phyloP scores from a whole-genome alignment of 2,329 filamentous ascomycete genomes.

The Nemania abortiva region DNA sequence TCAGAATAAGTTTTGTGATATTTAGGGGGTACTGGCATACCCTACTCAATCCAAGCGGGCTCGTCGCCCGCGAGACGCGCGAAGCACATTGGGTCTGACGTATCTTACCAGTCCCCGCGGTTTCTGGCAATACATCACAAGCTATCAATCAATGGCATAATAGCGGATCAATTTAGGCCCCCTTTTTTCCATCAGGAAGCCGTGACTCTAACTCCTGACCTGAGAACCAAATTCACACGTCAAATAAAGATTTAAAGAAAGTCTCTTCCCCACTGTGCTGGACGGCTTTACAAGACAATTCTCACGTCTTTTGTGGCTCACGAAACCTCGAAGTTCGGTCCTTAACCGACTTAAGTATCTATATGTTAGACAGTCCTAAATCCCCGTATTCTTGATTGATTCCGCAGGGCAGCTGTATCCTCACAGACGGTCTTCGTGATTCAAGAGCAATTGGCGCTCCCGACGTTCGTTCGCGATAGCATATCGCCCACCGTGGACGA shows the following conservation, averaged over 20 bases:
- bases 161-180: background rate
- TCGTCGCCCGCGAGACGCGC: slow-evolving; percentile 15
- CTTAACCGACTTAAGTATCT: too few relatives aligned
- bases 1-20: slow-evolving; percentile 36
- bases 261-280: background rate
- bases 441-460: too few relatives aligned
- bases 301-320: too few relatives aligned
- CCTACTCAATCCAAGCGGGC: slow-evolving; percentile 25
- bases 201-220: background rate
- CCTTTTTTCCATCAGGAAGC: background rate
- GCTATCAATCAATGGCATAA: background rate
- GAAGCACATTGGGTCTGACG: background rate
- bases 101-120: background rate
- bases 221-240: background rate
- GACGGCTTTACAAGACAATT: background rate
- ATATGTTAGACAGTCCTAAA: too few relatives aligned
- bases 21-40: slow-evolving; percentile 31
- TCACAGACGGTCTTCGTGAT: too few relatives aligned
- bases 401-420: too few relatives aligned
- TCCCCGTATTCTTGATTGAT: too few relatives aligned
- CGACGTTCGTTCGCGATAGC: too few relatives aligned
- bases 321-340: too few relatives aligned
- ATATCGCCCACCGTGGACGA: too few relatives aligned
- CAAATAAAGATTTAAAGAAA: background rate
- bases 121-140: background rate